Evolutionary conservation across 768 basidiomycete species (phyloP), one percentile per base, ranked within the genome.

Genomic region (Mycena olivaceomarginata): DNA sequence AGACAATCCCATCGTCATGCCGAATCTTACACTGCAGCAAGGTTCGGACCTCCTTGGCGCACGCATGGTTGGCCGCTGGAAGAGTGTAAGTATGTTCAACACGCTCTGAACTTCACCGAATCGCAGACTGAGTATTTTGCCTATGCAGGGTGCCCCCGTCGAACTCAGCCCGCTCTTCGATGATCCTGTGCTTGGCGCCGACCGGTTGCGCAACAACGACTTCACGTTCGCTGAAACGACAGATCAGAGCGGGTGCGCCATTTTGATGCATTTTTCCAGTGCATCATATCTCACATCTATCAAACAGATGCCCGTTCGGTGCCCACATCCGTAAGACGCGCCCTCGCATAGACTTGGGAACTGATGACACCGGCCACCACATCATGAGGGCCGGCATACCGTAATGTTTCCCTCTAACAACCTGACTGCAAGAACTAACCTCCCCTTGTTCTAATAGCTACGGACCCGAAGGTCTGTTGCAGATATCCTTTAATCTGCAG

Each of bases 81-180:
- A 56, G 53, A 56, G 53, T 56, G 53, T 56, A 56, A 53, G 86
- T 46, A 18, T 56, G 43, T 43, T 43, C 43, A 7, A 43, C n/a
- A n/a, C n/a, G n/a, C n/a, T n/a, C n/a, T n/a, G n/a, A n/a, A n/a
- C n/a, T n/a, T n/a, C n/a, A n/a, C n/a, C 43, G 7, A 7, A 43
- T 12, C 12, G 43, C 12, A 43, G 7, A 43, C n/a, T n/a, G n/a
- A n/a, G n/a, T n/a, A n/a, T n/a, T n/a, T n/a, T n/a, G n/a, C n/a
- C 12, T 12, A 6, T 12, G 12, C 43, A 43, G 43, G 43, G 43
- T 43, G 43, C 43, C 12, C 43, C 43, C 7, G 53, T 56, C 53
- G n/a, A 56, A 18, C 53, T 56, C 53, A 7, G 5, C 15, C 53
- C 53, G 5, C 53, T 56, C 20, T 56, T 56, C 53, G 18, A 20